phyloP scores from a whole-genome alignment of 1,139 yeast genomes.

The Hansenula lynferdii region DNA sequence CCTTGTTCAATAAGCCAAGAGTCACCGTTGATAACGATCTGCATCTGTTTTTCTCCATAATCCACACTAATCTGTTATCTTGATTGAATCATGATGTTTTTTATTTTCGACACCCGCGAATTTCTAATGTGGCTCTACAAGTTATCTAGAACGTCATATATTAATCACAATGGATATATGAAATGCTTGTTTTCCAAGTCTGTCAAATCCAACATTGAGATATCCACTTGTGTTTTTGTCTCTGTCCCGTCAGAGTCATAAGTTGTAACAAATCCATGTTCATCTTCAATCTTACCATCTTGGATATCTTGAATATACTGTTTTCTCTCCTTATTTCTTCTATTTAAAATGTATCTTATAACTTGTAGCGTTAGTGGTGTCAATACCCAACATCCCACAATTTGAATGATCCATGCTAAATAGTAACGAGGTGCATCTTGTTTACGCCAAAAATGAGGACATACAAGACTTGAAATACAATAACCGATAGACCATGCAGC shows the following conservation, averaged over 20 bases:
- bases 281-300: conserved; percentile 11
- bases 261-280: conserved; percentile 22
- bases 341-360: conserved; percentile 26
- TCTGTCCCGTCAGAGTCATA: conserved; percentile 27
- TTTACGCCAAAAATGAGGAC: conserved; percentile 25
- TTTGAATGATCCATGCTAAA: conserved; percentile 30
- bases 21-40: no score
- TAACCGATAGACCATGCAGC: conserved; percentile 21
- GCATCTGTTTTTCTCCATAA: no score
- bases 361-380: conserved; percentile 28
- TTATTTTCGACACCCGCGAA: no score
- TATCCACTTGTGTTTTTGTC: conserved; percentile 27
- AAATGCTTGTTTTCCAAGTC: conserved; percentile 40
- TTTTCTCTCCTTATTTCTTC: conserved; percentile 29
- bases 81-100: no score
- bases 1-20: no score
- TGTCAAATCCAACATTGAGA: conserved; percentile 39
- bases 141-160: no score
- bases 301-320: conserved; percentile 9
- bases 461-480: conserved; percentile 20
- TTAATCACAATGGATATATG: conserved; percentile 37
- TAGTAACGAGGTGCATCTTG: conserved; percentile 22
- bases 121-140: no score
- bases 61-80: no score
- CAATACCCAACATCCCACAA: conserved; percentile 25